Evolutionary conservation across 371 early-diverging fungal species (phyloP), one percentile per base, ranked within the genome.

Genomic region (Apophysomyces ossiformis): DNA sequence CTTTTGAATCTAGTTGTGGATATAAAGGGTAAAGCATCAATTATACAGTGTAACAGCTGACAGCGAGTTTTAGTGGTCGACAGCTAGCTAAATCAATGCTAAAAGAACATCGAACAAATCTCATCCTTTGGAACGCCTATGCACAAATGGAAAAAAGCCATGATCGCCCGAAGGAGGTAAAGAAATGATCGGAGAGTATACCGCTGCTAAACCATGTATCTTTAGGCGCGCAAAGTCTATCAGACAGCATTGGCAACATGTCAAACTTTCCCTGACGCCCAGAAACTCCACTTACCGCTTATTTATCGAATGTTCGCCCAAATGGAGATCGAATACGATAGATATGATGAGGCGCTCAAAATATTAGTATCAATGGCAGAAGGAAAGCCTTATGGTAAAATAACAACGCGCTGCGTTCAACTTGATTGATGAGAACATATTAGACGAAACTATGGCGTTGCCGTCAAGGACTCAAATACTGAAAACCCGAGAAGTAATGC

Each of bases 161-260:
- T 57, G 72, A 64, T 46, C 60, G 64, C 6, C 41, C 68, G 35
- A 64, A 76, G 16, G 78, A 79, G 60, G 81, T 77, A 69, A 64
- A 47, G 6, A 13, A 7, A 12, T 9, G 2, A 13, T 57, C 26
- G 4, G 1, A 35, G 21, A 8, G 16, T 15, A 32, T 32, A 35
- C 44, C 5, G 57, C 21, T 32, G 37, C 18, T 58, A 18, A 39
- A 15, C 44, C 9, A 41, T 8, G 21, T 18, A 32, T 58, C 41
- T n/a, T 5, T 72, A 91, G 91, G 89, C 92, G 1, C 80, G 88
- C 1, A 89, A 88, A 71, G 87, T 91, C 0, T 90, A 87, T 64
- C 62, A 75, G 45, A 87, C 87, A 16, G 87, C 85, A 7, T 65
- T 90, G 11, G 70, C 78, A 5, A 81, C 84, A 60, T 88, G 79